Evolutionary conservation across 2,329 filamentous ascomycete genomes (phyloP), one percentile per base, ranked within the genome.

Genomic region (Esteya vermicola): DNA sequence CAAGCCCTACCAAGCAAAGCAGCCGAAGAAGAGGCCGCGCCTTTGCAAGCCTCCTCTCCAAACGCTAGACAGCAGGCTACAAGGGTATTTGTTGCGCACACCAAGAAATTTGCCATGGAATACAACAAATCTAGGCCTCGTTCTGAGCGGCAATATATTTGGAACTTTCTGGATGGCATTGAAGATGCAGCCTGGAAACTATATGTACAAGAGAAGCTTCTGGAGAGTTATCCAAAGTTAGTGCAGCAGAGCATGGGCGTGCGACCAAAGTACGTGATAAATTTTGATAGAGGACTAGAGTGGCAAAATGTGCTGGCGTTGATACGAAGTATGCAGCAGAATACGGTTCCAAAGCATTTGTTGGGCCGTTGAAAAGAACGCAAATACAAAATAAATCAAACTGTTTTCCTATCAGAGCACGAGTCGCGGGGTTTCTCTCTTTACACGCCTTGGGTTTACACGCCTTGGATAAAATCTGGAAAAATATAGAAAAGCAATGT

Each of bases 71-170:
- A 18, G 10, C 22, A 37, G 8, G 23, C 35, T 16, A 34, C 22
- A 31, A 13, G 41, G 22, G 38, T 33, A 1, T 47, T 49, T 21
- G 44, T 38, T 9, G 7, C 18, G 21, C 44, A 49, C 23, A 36
- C 40, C 13, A 41, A 43, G 12, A 10, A 10, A 0, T 43, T 18
- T 31, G 39, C 40, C 0, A 30, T 26, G 2, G 22, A 38, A 23
- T 45, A 43, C 33, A 46, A 30, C 14, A 4, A 6, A 3, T 30
- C 23, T 3, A 38, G 37, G n/a, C 48, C 45, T 9, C 39, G 43
- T 12, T 50, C 48, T 7, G 48, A 50, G 34, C 38, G 43, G 5
- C 38, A 42, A 13, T 50, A 47, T 16, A 45, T 50, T 10, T 47
- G 45, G 45, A 41, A 28, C 4, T 50, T 48, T 21, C 19, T 50